Percentiles rank a stretch among this genome's conserved stretches.
Conservation (phyloP, 139 green algal species). For the Dunaliella sp. region DNA sequence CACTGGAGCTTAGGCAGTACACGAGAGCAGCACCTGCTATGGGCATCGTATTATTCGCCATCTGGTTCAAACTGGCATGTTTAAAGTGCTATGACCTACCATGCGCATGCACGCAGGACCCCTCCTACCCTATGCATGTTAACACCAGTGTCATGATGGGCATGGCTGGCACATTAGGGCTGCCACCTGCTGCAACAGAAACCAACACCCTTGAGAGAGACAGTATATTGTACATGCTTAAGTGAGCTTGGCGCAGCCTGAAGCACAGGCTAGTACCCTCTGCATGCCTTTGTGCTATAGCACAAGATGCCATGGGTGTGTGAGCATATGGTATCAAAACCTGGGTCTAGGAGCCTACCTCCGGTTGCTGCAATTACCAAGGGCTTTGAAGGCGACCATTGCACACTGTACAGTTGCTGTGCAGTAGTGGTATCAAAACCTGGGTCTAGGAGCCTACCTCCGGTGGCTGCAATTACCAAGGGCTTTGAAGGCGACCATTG, state of each 20-base stretch:
- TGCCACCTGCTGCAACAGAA: no score
- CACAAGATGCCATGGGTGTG: neutral
- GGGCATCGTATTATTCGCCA: no score
- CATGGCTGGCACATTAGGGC: constrained; percentile 88
- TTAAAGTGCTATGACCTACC: no score
- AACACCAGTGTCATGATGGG: constrained; percentile 98
- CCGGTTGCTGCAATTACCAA: neutral
- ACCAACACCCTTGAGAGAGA: no score
- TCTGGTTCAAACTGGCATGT: no score
- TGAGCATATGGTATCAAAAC: neutral
- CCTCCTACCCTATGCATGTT: constrained; percentile 98
- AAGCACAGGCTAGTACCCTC: no score
- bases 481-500: neutral
- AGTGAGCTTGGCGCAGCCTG: no score
- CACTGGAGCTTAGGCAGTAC: no score
- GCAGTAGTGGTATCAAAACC: neutral
- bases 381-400: neutral
- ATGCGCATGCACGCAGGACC: constrained; percentile 92
- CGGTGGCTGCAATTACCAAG: neutral
- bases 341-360: neutral
- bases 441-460: neutral
- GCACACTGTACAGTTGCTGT: no score
- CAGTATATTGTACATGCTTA: no score
- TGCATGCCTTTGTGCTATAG: no score
- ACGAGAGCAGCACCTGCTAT: no score